Percentiles rank a stretch among this genome's conserved stretches.
These are phyloP conservation scores for Mortierella sp. DNA, from an alignment of 371 early-diverging fungal genomes.

Conservation along the genomic window DNA sequence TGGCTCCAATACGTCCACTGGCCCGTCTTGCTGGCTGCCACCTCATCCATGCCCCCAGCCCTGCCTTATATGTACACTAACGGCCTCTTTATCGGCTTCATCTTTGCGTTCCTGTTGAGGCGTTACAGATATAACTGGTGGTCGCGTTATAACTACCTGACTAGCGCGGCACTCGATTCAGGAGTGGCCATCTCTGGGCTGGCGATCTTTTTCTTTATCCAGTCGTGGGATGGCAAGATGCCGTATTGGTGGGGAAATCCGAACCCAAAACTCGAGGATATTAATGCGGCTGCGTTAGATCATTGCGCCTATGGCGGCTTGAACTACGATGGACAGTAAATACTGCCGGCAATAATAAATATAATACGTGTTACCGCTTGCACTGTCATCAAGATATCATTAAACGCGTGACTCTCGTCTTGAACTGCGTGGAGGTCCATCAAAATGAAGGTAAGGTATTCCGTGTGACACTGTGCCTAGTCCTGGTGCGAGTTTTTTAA, in stretches of 20 bases:
- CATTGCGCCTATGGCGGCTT: slow-evolving; percentile 15
- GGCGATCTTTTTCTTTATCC: slow-evolving; percentile 63
- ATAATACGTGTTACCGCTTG: too few species aligned
- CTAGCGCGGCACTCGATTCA: slow-evolving; percentile 79
- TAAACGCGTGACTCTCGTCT: too few species aligned
- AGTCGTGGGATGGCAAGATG: slow-evolving; percentile 24
- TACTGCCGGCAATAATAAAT: too few species aligned
- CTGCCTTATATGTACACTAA: slow-evolving; percentile 63
- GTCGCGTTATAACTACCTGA: slow-evolving; percentile 77
- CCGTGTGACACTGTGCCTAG: too few species aligned
- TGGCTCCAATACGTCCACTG: slow-evolving; percentile 72
- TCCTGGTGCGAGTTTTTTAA: too few species aligned
- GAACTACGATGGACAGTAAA: too few species aligned
- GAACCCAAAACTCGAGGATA: slow-evolving; percentile 1
- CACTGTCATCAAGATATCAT: too few species aligned
- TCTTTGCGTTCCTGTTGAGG: slow-evolving; percentile 72
- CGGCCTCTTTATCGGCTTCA: slow-evolving; percentile 71
- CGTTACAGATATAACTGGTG: slow-evolving; percentile 74
- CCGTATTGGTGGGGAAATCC: slow-evolving; percentile 55
- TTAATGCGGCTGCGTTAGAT: slow-evolving; percentile 18
- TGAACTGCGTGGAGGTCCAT: too few species aligned
- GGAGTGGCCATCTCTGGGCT: slow-evolving; percentile 66
- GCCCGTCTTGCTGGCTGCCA: slow-evolving; percentile 62
- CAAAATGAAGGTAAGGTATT: too few species aligned
- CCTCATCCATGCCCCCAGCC: slow-evolving; percentile 78